Conservation (phyloP, 1,139 yeast species). For the Yamadazyma spencermartinsiae region DNA sequence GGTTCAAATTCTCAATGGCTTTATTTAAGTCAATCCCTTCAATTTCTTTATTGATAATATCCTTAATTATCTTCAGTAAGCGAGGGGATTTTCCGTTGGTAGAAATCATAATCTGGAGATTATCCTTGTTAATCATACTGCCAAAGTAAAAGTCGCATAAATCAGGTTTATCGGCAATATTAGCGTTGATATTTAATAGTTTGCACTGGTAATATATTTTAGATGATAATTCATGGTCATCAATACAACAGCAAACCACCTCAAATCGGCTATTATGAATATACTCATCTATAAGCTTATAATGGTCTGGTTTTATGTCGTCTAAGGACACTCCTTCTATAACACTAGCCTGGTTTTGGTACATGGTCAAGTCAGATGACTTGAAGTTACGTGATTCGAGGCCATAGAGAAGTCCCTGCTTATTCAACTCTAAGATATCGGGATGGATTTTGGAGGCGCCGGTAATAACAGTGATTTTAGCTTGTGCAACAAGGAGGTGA, state of each 20-base stretch:
- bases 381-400: slow-evolving; percentile 43
- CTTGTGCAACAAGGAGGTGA: slow-evolving; percentile 68
- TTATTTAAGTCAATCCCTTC: slow-evolving; percentile 46
- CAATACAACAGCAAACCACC: slow-evolving; percentile 73
- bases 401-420: slow-evolving; percentile 43
- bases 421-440: slow-evolving; percentile 36
- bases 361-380: slow-evolving; percentile 50
- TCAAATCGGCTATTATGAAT: slow-evolving; percentile 49
- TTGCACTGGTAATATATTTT: slow-evolving; percentile 63
- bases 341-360: slow-evolving; percentile 27
- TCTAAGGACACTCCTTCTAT: slow-evolving; percentile 16
- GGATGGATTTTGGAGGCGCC: slow-evolving; percentile 47
- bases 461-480: slow-evolving; percentile 67
- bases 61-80: slow-evolving; percentile 65
- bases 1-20: slow-evolving; percentile 67
- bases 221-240: slow-evolving; percentile 63
- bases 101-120: slow-evolving; percentile 77
- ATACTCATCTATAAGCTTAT: slow-evolving; percentile 32
- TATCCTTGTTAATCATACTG: slow-evolving; percentile 74
- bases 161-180: slow-evolving; percentile 83
- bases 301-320: slow-evolving; percentile 27
- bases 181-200: slow-evolving; percentile 59
- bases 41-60: slow-evolving; percentile 50
- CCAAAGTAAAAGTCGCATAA: slow-evolving; percentile 88
- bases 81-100: slow-evolving; percentile 86